Base-by-base conservation (phyloP, 345 rosid species). In the Litchi chinensis region DNA sequence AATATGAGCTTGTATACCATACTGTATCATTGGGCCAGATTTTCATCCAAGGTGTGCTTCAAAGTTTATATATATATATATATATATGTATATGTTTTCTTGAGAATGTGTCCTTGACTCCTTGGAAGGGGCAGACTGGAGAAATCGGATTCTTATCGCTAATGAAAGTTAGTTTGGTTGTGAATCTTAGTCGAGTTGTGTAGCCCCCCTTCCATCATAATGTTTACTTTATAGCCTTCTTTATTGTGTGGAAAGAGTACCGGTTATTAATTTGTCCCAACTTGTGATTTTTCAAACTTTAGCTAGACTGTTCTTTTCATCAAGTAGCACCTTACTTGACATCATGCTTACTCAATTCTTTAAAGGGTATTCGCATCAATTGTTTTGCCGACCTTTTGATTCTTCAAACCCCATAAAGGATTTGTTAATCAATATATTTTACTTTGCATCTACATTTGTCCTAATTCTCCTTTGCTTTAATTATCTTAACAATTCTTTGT, bases 371-470 rank as follows among this genome's bases (percentile, higher is more conserved):
- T 59, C 32, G 39, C n/a, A 10, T 65, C 46, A 64, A 69, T 65
- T 64, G 52, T 75, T 41, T 50, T 75, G 79, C 80, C 57, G 15
- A 48, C 79, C 73, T 62, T 32, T 72, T 67, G 79, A 79, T 75
- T 72, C 73, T 73, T 72, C 59, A 68, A 43, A 59, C 68, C 21
- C 71, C 78, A 79, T 41, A 62, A 76, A 50, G 75, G 60, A 57
- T n/a, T 46, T 68, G 7, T 76, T 60, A 52, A 62, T 71, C 65
- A 64, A 70, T 74, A 41, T 22, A 15, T 65, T 21, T 73, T 39
- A 76, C 80, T 81, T 79, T 75, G 89, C 85, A 88, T 88, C 85
- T 81, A 26, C 68, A 81, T 79, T 79, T 82, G 71, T 57, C 68
- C 22, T 65, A 70, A 80, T 83, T 83, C 75, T 74, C 22, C 77